A percentile compares a stretch with the other conserved stretches of the same genome.
Evolutionary conservation across 495 filamentous ascomycete genomes (phyloP).

Genomic region (Penicillium argentinense): DNA sequence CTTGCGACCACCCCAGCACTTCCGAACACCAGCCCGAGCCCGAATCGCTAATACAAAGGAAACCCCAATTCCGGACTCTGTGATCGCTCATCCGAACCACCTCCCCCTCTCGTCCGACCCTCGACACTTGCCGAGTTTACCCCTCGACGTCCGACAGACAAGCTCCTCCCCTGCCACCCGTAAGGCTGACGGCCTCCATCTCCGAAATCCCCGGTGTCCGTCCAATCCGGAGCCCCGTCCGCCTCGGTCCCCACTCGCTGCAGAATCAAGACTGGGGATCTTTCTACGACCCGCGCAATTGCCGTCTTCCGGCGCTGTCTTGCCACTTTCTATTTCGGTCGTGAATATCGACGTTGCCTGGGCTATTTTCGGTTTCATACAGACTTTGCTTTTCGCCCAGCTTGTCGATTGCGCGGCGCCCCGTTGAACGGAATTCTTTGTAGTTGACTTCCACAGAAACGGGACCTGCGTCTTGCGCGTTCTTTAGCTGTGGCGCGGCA

Average conservation of each 20-base stretch:
- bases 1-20: neutral
- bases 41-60: neutral
- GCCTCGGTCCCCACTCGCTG: constrained; percentile 18
- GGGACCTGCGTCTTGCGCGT: neutral
- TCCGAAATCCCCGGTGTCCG: constrained; percentile 14
- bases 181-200: constrained; percentile 23
- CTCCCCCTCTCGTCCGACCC: neutral
- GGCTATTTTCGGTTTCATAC: too few species aligned
- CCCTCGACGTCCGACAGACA: neutral
- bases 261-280: constrained; percentile 14
- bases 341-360: too few species aligned
- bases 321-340: too few species aligned
- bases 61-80: neutral
- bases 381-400: too few species aligned
- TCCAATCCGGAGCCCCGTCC: constrained; percentile 23
- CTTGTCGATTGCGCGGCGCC: too few species aligned
- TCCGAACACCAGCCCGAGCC: constrained; percentile 1
- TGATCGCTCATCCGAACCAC: neutral
- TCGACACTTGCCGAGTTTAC: neutral
- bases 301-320: constrained; percentile 13
- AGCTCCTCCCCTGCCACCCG: constrained; percentile 1
- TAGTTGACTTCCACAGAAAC: too few species aligned
- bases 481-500: neutral
- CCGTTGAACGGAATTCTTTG: too few species aligned
- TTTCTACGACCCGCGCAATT: constrained; percentile 9